These are phyloP conservation scores for Elongisporangium undulatum DNA, from an alignment of 352 stramenopile genomes.

Conservation along the genomic window DNA sequence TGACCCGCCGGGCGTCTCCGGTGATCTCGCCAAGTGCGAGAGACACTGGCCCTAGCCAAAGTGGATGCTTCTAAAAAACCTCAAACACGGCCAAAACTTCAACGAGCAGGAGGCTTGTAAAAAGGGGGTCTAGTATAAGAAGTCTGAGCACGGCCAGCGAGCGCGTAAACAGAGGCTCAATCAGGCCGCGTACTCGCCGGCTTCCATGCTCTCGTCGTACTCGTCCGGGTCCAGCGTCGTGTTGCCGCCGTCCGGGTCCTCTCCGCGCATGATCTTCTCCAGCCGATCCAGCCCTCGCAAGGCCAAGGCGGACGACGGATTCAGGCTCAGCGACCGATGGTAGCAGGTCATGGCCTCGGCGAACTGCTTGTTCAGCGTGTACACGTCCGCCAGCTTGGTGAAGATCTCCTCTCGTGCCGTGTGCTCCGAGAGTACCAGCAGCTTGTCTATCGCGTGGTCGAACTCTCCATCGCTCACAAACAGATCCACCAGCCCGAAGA, in stretches of 20 bases:
- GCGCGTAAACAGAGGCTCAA: neutral
- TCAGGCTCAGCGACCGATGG: constrained; percentile 59
- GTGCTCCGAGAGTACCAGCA: constrained; percentile 46
- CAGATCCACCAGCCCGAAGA: constrained; percentile 70
- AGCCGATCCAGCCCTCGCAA: constrained; percentile 58
- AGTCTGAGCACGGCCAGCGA: neutral
- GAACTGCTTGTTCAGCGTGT: constrained; percentile 66
- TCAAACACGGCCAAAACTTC: neutral
- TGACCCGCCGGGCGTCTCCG: neutral
- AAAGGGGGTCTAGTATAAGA: neutral
- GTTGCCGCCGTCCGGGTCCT: constrained; percentile 67
- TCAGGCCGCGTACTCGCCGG: constrained; percentile 32
- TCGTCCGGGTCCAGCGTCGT: constrained; percentile 52
- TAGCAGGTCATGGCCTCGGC: constrained; percentile 64
- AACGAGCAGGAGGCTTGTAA: neutral
- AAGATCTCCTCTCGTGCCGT: constrained; percentile 59
- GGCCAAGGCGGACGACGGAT: constrained; percentile 44
- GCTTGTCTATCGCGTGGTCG: constrained; percentile 43
- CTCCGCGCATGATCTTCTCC: constrained; percentile 75
- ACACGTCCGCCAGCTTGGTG: constrained; percentile 70
- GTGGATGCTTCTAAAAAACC: neutral
- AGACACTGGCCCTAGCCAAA: neutral
- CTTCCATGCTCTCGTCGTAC: constrained; percentile 48
- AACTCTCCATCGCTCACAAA: constrained; percentile 54
- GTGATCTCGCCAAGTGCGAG: neutral